Conservation (phyloP, 768 basidiomycete genomes). For the Scleroderma bovista region DNA sequence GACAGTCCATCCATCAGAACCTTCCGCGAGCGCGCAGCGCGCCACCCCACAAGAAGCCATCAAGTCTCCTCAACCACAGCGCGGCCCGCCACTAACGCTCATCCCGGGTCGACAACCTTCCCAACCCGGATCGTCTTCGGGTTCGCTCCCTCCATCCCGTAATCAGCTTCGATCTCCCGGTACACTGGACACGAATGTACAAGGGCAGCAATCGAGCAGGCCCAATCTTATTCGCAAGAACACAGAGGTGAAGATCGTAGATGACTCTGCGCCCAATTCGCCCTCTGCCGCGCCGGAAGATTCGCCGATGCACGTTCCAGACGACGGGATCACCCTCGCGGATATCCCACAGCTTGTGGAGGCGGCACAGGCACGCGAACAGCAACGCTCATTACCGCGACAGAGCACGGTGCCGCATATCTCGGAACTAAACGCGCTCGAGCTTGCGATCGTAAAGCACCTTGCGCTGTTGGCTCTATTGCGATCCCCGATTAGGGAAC, state of each 20-base stretch:
- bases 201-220: conserved; percentile 46
- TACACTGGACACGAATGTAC: conserved; percentile 31
- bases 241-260: conserved; percentile 85
- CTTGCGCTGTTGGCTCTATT: conserved; percentile 78
- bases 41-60: conserved; percentile 34
- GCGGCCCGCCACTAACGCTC: conserved; percentile 33
- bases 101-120: conserved; percentile 32
- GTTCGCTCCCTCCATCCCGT: conserved; percentile 31
- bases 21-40: conserved; percentile 39
- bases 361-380: conserved; percentile 84
- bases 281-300: conserved; percentile 51
- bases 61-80: conserved; percentile 34
- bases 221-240: conserved; percentile 74
- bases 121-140: conserved; percentile 19
- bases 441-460: conserved; percentile 89
- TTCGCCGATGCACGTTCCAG: conserved; percentile 36
- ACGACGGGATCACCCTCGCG: conserved; percentile 87
- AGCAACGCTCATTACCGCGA: conserved; percentile 76
- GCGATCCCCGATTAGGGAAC: conserved; percentile 71
- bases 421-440: conserved; percentile 76
- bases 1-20: conserved; percentile 70
- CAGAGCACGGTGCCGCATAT: conserved; percentile 78
- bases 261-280: conserved; percentile 70
- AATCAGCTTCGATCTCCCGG: conserved; percentile 37
- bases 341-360: conserved; percentile 93